phyloP scores from a whole-genome alignment of 2,329 filamentous ascomycete species.

The Sclerotinia subarctica region DNA sequence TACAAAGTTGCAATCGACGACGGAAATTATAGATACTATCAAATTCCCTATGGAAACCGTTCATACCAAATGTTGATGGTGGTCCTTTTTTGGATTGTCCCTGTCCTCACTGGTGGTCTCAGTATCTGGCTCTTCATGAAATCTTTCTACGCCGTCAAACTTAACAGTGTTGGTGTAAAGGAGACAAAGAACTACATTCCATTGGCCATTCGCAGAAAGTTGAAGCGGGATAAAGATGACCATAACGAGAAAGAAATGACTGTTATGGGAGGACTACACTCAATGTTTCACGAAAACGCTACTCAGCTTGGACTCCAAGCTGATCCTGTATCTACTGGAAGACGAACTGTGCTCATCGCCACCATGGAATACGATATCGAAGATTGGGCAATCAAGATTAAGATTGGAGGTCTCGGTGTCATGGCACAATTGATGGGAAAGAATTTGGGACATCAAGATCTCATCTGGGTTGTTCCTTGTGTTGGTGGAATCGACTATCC shows the following conservation, averaged over 20 bases:
- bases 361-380: slow-evolving; percentile 72
- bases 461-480: slow-evolving; percentile 63
- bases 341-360: slow-evolving; percentile 60
- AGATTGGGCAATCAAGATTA: slow-evolving; percentile 68
- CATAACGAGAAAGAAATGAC: slow-evolving; percentile 25
- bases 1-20: slow-evolving; percentile 57
- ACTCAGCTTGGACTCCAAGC: slow-evolving; percentile 16
- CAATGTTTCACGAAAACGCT: slow-evolving; percentile 16
- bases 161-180: slow-evolving; percentile 55
- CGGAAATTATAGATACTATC: slow-evolving; percentile 48
- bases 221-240: slow-evolving; percentile 34
- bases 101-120: slow-evolving; percentile 48
- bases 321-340: slow-evolving; percentile 4
- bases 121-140: slow-evolving; percentile 57
- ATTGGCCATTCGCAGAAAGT: slow-evolving; percentile 38
- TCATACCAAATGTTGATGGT: slow-evolving; percentile 53
- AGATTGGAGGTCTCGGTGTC: slow-evolving; percentile 67
- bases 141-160: slow-evolving; percentile 53
- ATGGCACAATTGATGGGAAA: slow-evolving; percentile 66
- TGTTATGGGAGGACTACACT: slow-evolving; percentile 17
- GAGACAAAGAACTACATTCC: slow-evolving; percentile 47
- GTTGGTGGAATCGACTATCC: slow-evolving; percentile 65
- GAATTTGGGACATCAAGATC: slow-evolving; percentile 60
- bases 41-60: slow-evolving; percentile 53
- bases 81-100: slow-evolving; percentile 52